These are phyloP conservation scores for Boletus mariae DNA, from an alignment of 1,284 basidiomycete genomes.

Conservation along the genomic window DNA sequence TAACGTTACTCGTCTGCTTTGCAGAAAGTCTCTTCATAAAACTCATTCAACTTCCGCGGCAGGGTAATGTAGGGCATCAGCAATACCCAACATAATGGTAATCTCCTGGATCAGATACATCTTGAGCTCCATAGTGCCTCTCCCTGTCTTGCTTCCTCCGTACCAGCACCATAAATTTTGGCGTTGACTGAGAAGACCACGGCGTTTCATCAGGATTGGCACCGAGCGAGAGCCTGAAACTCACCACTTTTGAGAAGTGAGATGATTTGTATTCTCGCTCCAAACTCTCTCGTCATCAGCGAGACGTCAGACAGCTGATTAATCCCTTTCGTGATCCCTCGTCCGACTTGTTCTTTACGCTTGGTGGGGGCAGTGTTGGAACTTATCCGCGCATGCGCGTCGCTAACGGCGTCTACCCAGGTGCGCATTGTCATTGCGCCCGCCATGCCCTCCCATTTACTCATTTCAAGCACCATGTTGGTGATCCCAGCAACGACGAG, in stretches of 20 bases:
- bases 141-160: slow-evolving; percentile 22
- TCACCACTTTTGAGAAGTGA: slow-evolving; percentile 46
- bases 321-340: slow-evolving; percentile 44
- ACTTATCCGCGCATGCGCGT: slow-evolving; percentile 34
- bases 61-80: neutral
- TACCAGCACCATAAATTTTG: slow-evolving; percentile 44
- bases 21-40: too few relatives aligned
- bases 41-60: neutral
- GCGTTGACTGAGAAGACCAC: slow-evolving; percentile 37
- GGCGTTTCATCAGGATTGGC: neutral
- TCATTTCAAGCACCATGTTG: slow-evolving; percentile 50
- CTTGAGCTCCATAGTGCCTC: slow-evolving; percentile 44
- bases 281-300: slow-evolving; percentile 49
- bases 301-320: slow-evolving; percentile 44
- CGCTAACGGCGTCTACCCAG: slow-evolving; percentile 45
- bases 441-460: slow-evolving; percentile 36
- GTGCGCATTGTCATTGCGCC: slow-evolving; percentile 47
- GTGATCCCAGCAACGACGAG: slow-evolving; percentile 45
- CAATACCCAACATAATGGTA: neutral
- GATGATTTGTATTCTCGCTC: slow-evolving; percentile 48
- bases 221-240: slow-evolving; percentile 10
- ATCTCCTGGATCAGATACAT: slow-evolving; percentile 33
- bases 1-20: too few relatives aligned
- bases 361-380: slow-evolving; percentile 12
- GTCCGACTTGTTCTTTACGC: slow-evolving; percentile 40